Evolutionary conservation across 352 stramenopile species (phyloP), one percentile per base, ranked within the genome.

Genomic region (Phytophthora ohioensis): DNA sequence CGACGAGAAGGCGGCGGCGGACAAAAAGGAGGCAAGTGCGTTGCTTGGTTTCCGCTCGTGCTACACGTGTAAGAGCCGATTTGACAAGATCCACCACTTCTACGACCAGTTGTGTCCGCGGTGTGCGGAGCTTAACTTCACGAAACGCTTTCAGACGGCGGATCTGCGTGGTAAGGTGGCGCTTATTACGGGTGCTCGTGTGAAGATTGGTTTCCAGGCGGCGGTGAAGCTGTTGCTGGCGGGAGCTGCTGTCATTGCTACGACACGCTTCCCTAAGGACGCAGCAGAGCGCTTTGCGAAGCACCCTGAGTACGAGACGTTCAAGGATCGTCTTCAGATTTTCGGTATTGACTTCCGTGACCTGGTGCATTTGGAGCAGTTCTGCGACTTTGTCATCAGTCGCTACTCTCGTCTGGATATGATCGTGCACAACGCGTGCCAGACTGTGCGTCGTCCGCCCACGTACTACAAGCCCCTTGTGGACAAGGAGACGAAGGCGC

Each of bases 351-450:
- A 99, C 75, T 97, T 99, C 64, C 88, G 97, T 64, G 96, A 99
- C 77, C 80, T 99, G 10, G 92, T 97, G 12, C 95, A 98, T 56
- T 69, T 99, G 21, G 97, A 99, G 80, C 89, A 97, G 54, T 99
- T 99, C 71, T 91, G 95, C 21, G 89, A 94, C 69, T 93, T 92
- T 65, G 87, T 96, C 34, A 73, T 93, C 8, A 81, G 76, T 36
- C 85, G 80, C 67, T 92, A 96, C 69, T 80, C 85, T 52, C 95
- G 95, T n/a, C 86, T 99, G 38, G 96, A 99, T 80, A 91, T 99
- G 42, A 88, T 99, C 47, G 96, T 99, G 57, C 98, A 99, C 81
- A 99, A 99, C 76, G 97, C 97, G 8, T 99, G 97, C 81, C 97
- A 99, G 83, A 99, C 97, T 2, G 90, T 99, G 34, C 91, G 97